Base-by-base conservation (phyloP, 2,329 filamentous ascomycete species). In the Colletotrichum filicis region DNA sequence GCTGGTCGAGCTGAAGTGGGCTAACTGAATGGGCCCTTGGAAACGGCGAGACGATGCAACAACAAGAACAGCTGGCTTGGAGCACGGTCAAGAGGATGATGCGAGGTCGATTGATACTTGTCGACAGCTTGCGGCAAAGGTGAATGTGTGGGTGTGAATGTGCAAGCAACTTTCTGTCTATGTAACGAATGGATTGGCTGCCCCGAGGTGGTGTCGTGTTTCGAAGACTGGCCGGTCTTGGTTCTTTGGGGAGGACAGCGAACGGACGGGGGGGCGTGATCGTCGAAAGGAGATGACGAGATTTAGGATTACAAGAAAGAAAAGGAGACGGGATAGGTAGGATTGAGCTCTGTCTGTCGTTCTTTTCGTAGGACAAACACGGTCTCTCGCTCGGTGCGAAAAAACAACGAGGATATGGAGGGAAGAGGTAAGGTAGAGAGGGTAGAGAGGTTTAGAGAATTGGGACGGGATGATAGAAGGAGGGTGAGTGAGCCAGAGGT, bases 101-200 rank as follows among this genome's bases (percentile, higher is more conserved):
- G 60, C 14, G 60, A 60, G 46, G 56, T 16, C n/a, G 22, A 14
- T 30, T 32, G 42, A 53, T 58, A 62, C 55, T 56, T 66, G 59
- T 52, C 59, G 53, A 62, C 28, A 37, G 59, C 53, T 60, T 49
- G 60, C 28, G 22, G 56, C 35, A 65, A 65, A 65, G 22, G 60
- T 49, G 42, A 49, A 49, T 49, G 42, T 42, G 37, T 19, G 37
- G 19, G 37, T 42, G 37, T 49, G 56, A 61, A 61, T 70, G 46
- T 69, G 66, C 70, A 65, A 59, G 56, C 68, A 74, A 63, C 35
- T 62, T 49, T 64, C 66, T 64, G 57, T 56, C 68, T 71, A 74
- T 66, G 71, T 74, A 74, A 71, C 62, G 67, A 74, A 72, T 67
- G 71, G 42, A 66, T 72, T 56, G 68, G 68, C 30, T 67, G 71